These are phyloP conservation scores for Scleromitrula shiraiana DNA, from an alignment of 2,329 filamentous ascomycete genomes.

Conservation along the genomic window DNA sequence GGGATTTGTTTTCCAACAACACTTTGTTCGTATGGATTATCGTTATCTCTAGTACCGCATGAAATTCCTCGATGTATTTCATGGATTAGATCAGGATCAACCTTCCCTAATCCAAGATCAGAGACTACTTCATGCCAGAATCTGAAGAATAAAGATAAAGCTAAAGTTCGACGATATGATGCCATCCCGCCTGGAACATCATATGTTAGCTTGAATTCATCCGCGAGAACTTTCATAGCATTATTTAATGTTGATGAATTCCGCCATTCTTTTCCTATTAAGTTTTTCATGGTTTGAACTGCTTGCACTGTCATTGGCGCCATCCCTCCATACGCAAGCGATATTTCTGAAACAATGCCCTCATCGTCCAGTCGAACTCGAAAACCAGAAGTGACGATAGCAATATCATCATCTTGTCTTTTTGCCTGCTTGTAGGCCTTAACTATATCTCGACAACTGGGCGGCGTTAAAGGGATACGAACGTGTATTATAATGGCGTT, in stretches of 20 bases:
- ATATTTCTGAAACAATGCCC: slow-evolving; percentile 62
- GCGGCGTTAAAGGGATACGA: slow-evolving; percentile 64
- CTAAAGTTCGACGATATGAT: slow-evolving; percentile 81
- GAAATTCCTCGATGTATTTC: slow-evolving; percentile 83
- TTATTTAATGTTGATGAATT: slow-evolving; percentile 76
- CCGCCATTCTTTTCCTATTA: slow-evolving; percentile 69
- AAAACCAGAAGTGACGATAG: slow-evolving; percentile 84
- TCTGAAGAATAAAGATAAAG: slow-evolving; percentile 87
- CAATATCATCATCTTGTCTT: slow-evolving; percentile 93
- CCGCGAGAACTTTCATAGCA: slow-evolving; percentile 72
- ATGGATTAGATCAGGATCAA: slow-evolving; percentile 65
- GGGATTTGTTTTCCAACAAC: slow-evolving; percentile 74
- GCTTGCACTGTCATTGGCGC: slow-evolving; percentile 78
- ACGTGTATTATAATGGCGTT: slow-evolving; percentile 79
- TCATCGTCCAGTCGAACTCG: slow-evolving; percentile 62
- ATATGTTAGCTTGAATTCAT: slow-evolving; percentile 79
- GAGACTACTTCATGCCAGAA: slow-evolving; percentile 85
- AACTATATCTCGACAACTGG: slow-evolving; percentile 66
- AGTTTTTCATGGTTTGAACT: slow-evolving; percentile 61
- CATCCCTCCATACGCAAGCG: slow-evolving; percentile 89
- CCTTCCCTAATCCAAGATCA: slow-evolving; percentile 42
- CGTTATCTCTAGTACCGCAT: slow-evolving; percentile 63
- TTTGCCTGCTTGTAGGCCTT: slow-evolving; percentile 93
- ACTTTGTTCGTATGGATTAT: slow-evolving; percentile 69
- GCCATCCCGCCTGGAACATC: slow-evolving; percentile 95